Conservation (phyloP, 2,329 filamentous ascomycete species). For the Whalleya microplaca region DNA sequence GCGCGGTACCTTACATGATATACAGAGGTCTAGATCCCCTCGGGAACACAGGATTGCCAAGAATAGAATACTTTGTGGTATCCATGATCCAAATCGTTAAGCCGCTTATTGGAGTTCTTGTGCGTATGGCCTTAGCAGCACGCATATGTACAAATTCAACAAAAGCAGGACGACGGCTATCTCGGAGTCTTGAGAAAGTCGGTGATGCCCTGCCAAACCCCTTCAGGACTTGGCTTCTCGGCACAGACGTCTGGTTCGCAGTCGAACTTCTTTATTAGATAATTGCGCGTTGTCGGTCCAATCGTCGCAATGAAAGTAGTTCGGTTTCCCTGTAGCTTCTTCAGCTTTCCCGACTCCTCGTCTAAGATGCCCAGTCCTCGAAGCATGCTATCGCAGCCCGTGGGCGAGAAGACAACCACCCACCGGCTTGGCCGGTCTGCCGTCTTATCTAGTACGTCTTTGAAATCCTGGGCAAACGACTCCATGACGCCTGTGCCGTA, state of each 20-base stretch:
- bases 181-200: conserved; percentile 19
- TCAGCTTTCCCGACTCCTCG: conserved; percentile 45
- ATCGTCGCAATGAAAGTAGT: conserved; percentile 79
- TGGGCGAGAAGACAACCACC: conserved; percentile 76
- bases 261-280: conserved; percentile 66
- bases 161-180: neutral
- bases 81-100: neutral
- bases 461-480: conserved; percentile 74
- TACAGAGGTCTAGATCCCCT: neutral
- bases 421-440: conserved; percentile 55
- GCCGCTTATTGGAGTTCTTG: neutral
- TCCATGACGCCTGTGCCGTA: conserved; percentile 86
- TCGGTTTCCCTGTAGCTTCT: conserved; percentile 32
- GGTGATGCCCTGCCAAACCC: conserved; percentile 70
- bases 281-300: conserved; percentile 86
- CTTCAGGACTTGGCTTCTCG: conserved; percentile 78
- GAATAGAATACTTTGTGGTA: neutral
- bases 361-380: conserved; percentile 57
- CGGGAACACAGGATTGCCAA: neutral
- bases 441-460: conserved; percentile 51
- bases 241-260: conserved; percentile 81
- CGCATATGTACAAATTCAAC: neutral
- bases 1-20: neutral
- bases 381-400: conserved; percentile 65
- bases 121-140: too few species aligned